These are phyloP conservation scores for Saccharomyces eubayanus DNA, from an alignment of 805 yeast species.

Conservation along the genomic window DNA sequence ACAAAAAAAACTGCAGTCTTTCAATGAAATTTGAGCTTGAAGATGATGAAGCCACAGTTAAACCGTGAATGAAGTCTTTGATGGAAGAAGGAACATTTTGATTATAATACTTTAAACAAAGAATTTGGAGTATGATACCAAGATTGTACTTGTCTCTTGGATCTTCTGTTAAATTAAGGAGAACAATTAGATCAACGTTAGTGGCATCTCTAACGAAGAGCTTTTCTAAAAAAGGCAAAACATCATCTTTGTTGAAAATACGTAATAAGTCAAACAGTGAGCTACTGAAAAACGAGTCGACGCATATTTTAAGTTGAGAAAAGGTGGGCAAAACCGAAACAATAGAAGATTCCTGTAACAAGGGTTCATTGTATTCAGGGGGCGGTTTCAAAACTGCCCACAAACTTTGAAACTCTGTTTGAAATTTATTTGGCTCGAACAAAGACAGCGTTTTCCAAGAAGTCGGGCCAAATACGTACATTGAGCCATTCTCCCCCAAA, in stretches of 20 bases:
- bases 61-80: not conserved
- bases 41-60: not conserved
- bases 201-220: not conserved
- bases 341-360: not conserved
- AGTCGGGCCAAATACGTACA: conserved; percentile 24
- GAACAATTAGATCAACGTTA: not conserved
- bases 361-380: conserved; percentile 3
- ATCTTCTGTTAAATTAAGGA: not conserved
- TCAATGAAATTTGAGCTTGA: conserved; percentile 21
- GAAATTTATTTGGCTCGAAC: conserved; percentile 12
- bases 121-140: conserved; percentile 19
- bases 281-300: conserved; percentile 11
- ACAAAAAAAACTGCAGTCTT: conserved; percentile 23
- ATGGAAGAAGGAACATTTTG: conserved; percentile 14
- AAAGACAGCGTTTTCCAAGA: conserved; percentile 20
- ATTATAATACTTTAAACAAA: conserved; percentile 12
- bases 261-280: conserved; percentile 12
- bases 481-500: conserved; percentile 4
- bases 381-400: conserved; percentile 19
- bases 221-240: not conserved
- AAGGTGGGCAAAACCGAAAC: conserved; percentile 9
- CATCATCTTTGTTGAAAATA: conserved; percentile 14
- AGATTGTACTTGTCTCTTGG: conserved; percentile 4
- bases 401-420: conserved; percentile 14
- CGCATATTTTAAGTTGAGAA: conserved; percentile 6